phyloP scores from a whole-genome alignment of 495 filamentous ascomycete species.

The Penicillium ochrochloron region DNA sequence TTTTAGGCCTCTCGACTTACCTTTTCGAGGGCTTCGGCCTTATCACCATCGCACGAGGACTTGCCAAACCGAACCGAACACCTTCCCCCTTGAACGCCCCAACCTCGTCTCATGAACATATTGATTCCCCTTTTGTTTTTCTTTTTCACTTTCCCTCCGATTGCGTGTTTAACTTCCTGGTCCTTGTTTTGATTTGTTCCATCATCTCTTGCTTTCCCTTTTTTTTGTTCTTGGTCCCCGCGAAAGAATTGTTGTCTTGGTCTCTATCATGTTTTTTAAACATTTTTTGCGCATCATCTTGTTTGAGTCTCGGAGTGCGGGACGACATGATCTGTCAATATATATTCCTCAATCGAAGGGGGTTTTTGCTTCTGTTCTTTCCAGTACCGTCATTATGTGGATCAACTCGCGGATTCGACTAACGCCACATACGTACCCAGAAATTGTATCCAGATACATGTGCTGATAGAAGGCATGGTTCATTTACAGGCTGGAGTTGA shows the following conservation, averaged over 20 bases:
- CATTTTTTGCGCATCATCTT: slow-evolving; percentile 26
- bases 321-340: slow-evolving; percentile 38
- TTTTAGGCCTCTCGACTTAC: not conserved
- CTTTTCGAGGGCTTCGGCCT: not conserved
- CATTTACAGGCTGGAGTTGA: too few species aligned
- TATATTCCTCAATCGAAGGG: slow-evolving; percentile 29
- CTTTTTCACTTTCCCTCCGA: not conserved
- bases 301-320: slow-evolving; percentile 28
- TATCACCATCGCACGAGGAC: slow-evolving; percentile 37
- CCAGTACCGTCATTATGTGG: not conserved
- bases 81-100: slow-evolving; percentile 38
- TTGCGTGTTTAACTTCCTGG: slow-evolving; percentile 12
- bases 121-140: slow-evolving; percentile 53
- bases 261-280: slow-evolving; percentile 19
- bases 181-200: slow-evolving; percentile 23
- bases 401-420: not conserved
- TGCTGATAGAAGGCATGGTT: too few species aligned
- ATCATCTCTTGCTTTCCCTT: slow-evolving; percentile 21
- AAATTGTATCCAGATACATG: too few species aligned
- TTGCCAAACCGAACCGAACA: slow-evolving; percentile 23
- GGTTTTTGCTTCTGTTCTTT: slow-evolving; percentile 12
- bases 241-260: slow-evolving; percentile 27
- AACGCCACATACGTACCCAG: not conserved
- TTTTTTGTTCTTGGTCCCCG: slow-evolving; percentile 7
- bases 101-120: slow-evolving; percentile 51